These are phyloP conservation scores for Panaeolus papilionaceus DNA, from an alignment of 768 basidiomycete species.

Conservation along the genomic window DNA sequence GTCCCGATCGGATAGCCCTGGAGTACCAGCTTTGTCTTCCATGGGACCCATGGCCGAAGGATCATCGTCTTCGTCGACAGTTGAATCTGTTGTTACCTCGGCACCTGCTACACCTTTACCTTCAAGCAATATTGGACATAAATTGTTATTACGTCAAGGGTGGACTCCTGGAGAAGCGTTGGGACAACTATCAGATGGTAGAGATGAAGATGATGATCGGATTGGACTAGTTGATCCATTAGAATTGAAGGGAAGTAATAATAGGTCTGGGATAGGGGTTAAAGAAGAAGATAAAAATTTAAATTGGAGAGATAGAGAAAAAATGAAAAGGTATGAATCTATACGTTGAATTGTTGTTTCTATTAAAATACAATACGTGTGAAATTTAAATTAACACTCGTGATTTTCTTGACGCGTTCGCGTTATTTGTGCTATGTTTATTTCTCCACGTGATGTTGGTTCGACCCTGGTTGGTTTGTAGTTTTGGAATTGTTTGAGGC, in stretches of 20 bases:
- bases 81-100: conserved; percentile 33
- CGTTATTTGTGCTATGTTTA: conserved; percentile 42
- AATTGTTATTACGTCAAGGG: conserved; percentile 73
- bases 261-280: conserved; percentile 65
- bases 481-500: conserved; percentile 42
- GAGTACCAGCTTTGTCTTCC: conserved; percentile 40
- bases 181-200: conserved; percentile 36
- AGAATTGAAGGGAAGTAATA: conserved; percentile 46
- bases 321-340: conserved; percentile 24
- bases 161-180: conserved; percentile 75
- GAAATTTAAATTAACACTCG: not conserved
- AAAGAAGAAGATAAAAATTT: conserved; percentile 26
- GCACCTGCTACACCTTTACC: conserved; percentile 56
- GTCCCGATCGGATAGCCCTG: conserved; percentile 59
- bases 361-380: not conserved
- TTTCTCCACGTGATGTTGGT: conserved; percentile 44
- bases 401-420: conserved; percentile 24
- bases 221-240: conserved; percentile 63
- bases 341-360: not conserved
- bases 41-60: not conserved
- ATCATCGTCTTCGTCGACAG: not conserved
- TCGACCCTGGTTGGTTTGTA: conserved; percentile 28
- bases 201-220: conserved; percentile 37
- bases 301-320: conserved; percentile 29
- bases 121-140: conserved; percentile 69